Percentiles rank a stretch among this genome's conserved stretches.
phyloP scores from a whole-genome alignment of 495 filamentous ascomycete species.

The Bacidia rubella region DNA sequence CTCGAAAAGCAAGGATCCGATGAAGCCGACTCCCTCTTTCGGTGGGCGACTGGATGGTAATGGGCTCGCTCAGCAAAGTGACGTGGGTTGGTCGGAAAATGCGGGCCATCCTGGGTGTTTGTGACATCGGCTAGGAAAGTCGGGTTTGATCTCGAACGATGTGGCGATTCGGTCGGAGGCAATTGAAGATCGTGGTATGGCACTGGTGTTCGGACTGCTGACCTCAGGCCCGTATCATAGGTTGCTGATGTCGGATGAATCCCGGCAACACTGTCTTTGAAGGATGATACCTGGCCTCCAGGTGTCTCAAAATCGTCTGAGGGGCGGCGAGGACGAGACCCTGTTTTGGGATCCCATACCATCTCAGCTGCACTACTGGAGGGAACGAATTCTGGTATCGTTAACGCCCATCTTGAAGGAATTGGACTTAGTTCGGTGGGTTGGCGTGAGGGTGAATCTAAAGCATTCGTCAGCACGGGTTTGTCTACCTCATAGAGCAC shows the following conservation, averaged over 20 bases:
- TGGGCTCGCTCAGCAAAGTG: background rate
- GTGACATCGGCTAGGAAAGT: background rate
- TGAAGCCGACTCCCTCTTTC: background rate
- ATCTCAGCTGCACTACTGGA: background rate
- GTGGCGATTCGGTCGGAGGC: background rate
- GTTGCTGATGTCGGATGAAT: background rate
- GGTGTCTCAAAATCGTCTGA: background rate
- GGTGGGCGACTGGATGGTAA: background rate
- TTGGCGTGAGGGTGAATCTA: background rate
- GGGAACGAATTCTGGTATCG: background rate
- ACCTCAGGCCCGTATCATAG: background rate
- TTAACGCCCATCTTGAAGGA: background rate
- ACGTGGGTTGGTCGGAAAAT: background rate
- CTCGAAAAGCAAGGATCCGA: background rate
- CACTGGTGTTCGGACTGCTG: background rate
- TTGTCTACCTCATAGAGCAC: no score
- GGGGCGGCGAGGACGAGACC: background rate
- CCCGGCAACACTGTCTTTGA: background rate
- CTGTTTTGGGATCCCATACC: background rate
- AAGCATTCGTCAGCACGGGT: background rate
- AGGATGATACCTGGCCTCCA: background rate
- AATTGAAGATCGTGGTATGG: background rate
- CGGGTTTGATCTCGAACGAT: background rate
- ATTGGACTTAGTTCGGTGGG: background rate
- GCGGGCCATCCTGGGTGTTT: background rate